These are phyloP conservation scores for Mytilinidion resinicola DNA, from an alignment of 495 filamentous ascomycete genomes.

Conservation along the genomic window DNA sequence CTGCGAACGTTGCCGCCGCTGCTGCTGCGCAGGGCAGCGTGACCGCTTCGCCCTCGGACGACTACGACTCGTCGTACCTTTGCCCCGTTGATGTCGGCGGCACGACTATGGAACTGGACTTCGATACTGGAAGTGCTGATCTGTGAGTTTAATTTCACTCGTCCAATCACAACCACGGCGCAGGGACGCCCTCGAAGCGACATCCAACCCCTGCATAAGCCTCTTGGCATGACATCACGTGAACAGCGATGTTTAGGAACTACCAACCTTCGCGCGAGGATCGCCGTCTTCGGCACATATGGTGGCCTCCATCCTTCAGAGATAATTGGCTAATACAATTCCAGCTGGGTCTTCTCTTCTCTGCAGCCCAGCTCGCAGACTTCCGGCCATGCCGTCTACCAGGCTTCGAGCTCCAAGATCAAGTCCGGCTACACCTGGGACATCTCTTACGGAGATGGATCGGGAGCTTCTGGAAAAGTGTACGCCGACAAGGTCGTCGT, in stretches of 20 bases:
- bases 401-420: constrained; percentile 43
- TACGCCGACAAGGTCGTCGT: constrained; percentile 64
- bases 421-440: constrained; percentile 54
- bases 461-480: constrained; percentile 57
- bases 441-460: constrained; percentile 69
- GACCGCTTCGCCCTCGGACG: constrained; percentile 46
- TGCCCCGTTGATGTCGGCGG: constrained; percentile 60
- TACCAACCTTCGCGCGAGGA: too few species aligned
- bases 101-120: constrained; percentile 58
- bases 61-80: constrained; percentile 58
- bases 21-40: constrained; percentile 43
- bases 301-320: too few species aligned
- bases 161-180: not conserved
- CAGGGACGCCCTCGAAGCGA: not conserved
- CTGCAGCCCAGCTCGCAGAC: constrained; percentile 36
- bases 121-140: constrained; percentile 73
- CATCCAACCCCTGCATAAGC: not conserved
- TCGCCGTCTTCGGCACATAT: too few species aligned
- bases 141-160: constrained; percentile 47
- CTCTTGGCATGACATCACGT: constrained; percentile 10
- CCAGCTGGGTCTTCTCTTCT: constrained; percentile 31
- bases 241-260: not conserved
- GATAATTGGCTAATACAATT: constrained; percentile 7
- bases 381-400: constrained; percentile 57
- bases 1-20: constrained; percentile 37